Conservation (phyloP, 768 basidiomycete species). For the Hericium rajendrae region DNA sequence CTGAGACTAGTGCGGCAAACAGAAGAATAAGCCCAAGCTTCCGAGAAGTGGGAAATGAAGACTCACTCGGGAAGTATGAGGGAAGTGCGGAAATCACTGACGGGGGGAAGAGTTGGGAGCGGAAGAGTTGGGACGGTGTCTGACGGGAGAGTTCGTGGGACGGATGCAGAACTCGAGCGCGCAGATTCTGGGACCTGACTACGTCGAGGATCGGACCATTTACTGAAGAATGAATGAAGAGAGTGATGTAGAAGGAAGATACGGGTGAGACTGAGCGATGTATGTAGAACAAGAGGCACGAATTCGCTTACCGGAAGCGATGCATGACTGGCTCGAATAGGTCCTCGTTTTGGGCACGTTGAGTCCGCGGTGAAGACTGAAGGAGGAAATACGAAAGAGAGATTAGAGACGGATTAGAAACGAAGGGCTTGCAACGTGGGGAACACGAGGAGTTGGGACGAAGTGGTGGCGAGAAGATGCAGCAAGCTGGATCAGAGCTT, state of each 20-base stretch:
- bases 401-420: constrained; percentile 21
- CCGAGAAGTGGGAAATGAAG: constrained; percentile 5
- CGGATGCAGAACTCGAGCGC: constrained; percentile 13
- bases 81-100: constrained; percentile 77
- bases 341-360: constrained; percentile 68
- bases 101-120: constrained; percentile 52
- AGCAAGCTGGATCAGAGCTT: background rate
- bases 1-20: constrained; percentile 44
- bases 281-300: constrained; percentile 9
- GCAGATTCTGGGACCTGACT: constrained; percentile 28
- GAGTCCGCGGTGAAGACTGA: constrained; percentile 12
- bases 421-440: constrained; percentile 57
- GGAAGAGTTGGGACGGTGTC: constrained; percentile 21
- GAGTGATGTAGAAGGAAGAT: constrained; percentile 16
- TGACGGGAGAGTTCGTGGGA: constrained; percentile 3
- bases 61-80: constrained; percentile 80
- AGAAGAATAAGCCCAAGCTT: constrained; percentile 5
- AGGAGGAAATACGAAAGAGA: constrained; percentile 11
- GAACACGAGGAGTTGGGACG: constrained; percentile 51
- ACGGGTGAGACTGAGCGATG: constrained; percentile 4
- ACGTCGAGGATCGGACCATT: constrained; percentile 66
- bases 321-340: constrained; percentile 38
- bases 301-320: constrained; percentile 66
- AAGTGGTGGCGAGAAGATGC: background rate
- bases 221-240: constrained; percentile 33